phyloP scores from a whole-genome alignment of 306 rosid species.

The Quercus suber region DNA sequence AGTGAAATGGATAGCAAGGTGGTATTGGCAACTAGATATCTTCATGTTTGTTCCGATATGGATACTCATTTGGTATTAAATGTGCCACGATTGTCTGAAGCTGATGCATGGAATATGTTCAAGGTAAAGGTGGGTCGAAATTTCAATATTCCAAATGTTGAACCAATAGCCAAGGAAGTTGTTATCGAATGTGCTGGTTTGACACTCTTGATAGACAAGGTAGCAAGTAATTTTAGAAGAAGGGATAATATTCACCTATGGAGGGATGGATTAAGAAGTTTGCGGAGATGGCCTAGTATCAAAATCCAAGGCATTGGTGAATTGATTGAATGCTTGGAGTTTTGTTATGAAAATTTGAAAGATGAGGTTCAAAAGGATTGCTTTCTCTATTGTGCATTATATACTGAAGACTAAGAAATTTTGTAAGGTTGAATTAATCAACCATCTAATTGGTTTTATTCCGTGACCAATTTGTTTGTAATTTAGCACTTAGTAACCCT shows the following conservation, averaged over 20 bases:
- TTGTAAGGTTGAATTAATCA: too few species aligned
- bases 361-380: background rate
- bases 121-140: background rate
- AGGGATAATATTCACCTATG: slow-evolving; percentile 3
- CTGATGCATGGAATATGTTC: slow-evolving; percentile 36
- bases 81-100: background rate
- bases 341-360: background rate
- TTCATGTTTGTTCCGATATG: background rate
- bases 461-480: too few species aligned
- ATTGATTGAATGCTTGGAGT: background rate
- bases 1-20: slow-evolving; percentile 18
- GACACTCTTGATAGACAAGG: slow-evolving; percentile 24
- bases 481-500: too few species aligned
- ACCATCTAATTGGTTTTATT: too few species aligned
- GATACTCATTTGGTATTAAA: background rate
- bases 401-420: slow-evolving; percentile 12
- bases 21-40: slow-evolving; percentile 16
- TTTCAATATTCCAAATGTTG: slow-evolving; percentile 10
- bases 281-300: slow-evolving; percentile 18
- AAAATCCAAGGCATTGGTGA: background rate
- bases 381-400: slow-evolving; percentile 10
- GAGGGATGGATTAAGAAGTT: slow-evolving; percentile 18
- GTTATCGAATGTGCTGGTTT: slow-evolving; percentile 24
- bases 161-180: slow-evolving; percentile 18
- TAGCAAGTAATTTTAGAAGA: slow-evolving; percentile 29